These are phyloP conservation scores for Saccharomycopsis babjevae DNA, from an alignment of 805 yeast species.

Conservation along the genomic window DNA sequence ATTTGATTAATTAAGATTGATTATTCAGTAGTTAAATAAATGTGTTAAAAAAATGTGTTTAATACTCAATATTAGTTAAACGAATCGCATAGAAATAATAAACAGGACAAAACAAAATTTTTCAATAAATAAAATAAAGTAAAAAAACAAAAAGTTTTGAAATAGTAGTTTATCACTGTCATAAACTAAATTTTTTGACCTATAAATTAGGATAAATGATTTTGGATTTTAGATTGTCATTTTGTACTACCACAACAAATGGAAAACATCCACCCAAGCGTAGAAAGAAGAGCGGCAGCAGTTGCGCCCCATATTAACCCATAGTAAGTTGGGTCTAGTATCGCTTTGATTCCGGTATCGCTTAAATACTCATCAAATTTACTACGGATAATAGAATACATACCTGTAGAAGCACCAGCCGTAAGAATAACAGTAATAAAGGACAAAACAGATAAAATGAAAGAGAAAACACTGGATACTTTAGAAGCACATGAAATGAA, in stretches of 20 bases:
- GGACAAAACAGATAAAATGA: conserved; percentile 35
- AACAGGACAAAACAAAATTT: no score
- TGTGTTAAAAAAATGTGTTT: no score
- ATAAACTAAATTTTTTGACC: no score
- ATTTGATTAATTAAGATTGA: no score
- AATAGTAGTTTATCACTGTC: background rate
- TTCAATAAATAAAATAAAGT: no score
- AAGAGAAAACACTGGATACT: conserved; percentile 35
- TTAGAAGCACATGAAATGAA: conserved; percentile 37
- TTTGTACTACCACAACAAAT: conserved; percentile 33
- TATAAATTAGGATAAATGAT: no score
- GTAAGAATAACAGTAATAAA: conserved; percentile 31
- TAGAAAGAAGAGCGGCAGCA: conserved; percentile 35
- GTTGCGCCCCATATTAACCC: conserved; percentile 59
- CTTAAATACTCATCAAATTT: conserved; percentile 40
- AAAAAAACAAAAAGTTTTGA: no score
- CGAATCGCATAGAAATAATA: no score
- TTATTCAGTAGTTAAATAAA: no score
- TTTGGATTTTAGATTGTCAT: background rate
- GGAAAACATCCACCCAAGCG: conserved; percentile 33
- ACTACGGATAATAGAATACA: conserved; percentile 38
- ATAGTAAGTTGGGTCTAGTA: conserved; percentile 38
- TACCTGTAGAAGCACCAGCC: conserved; percentile 54
- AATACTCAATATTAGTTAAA: no score
- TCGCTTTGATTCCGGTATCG: conserved; percentile 46